These are phyloP conservation scores for Talaromyces ruber DNA, from an alignment of 495 filamentous ascomycete genomes.

Conservation along the genomic window DNA sequence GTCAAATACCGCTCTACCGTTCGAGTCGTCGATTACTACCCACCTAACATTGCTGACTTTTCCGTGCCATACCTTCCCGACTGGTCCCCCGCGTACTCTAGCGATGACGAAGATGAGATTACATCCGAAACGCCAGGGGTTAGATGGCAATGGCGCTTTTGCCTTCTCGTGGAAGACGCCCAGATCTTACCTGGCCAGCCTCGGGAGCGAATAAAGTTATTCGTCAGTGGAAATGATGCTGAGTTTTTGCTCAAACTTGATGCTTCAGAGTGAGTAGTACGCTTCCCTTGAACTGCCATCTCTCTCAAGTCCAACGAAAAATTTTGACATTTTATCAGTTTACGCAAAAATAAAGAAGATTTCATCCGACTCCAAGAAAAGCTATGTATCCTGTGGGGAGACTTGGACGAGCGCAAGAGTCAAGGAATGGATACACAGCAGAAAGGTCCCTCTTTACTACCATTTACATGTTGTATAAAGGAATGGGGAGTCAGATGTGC, in stretches of 20 bases:
- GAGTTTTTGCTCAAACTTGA: conserved; percentile 58
- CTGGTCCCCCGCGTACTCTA: conserved; percentile 32
- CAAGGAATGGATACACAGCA: conserved; percentile 8
- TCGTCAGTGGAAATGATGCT: conserved; percentile 56
- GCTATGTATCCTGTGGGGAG: conserved; percentile 77
- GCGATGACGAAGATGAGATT: conserved; percentile 24
- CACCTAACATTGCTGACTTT: conserved; percentile 66
- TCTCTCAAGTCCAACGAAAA: background rate
- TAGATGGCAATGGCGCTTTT: conserved; percentile 74
- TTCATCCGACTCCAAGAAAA: conserved; percentile 54
- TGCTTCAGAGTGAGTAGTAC: conserved; percentile 52
- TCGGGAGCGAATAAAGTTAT: conserved; percentile 46
- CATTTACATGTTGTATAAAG: conserved; percentile 37
- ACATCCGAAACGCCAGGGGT: conserved; percentile 13
- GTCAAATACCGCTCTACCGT: conserved; percentile 57
- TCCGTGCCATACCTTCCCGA: conserved; percentile 37
- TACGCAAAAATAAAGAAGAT: conserved; percentile 37
- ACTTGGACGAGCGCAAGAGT: conserved; percentile 63
- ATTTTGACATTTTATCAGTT: conserved; percentile 23
- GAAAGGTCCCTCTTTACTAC: conserved; percentile 15
- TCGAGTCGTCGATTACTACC: conserved; percentile 77
- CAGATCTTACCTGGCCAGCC: conserved; percentile 20
- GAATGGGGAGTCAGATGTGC: conserved; percentile 43
- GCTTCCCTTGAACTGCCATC: background rate
- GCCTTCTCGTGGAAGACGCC: conserved; percentile 60